Conservation (phyloP, 768 basidiomycete genomes). For the Hydnomerulius pinastri region DNA sequence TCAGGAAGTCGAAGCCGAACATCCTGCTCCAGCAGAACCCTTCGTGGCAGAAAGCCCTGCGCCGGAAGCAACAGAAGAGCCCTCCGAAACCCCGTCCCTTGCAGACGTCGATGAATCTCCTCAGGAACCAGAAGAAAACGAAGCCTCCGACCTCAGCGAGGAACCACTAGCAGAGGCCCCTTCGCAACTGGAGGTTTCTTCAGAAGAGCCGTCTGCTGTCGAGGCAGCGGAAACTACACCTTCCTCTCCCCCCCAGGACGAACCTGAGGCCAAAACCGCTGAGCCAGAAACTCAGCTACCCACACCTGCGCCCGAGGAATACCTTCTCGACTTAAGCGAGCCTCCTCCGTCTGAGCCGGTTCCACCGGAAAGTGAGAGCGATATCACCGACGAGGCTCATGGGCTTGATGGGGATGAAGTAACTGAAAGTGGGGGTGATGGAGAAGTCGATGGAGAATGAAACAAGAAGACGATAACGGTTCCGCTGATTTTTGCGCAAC, state of each 20-base stretch:
- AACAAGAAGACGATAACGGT: slow-evolving; percentile 12
- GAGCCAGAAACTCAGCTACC: slow-evolving; percentile 12
- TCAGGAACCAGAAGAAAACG: slow-evolving; percentile 8
- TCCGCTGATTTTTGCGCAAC: slow-evolving; percentile 15
- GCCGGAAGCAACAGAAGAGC: slow-evolving; percentile 1
- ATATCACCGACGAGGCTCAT: slow-evolving; percentile 35
- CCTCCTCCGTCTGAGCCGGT: slow-evolving; percentile 34
- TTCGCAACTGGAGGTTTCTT: slow-evolving; percentile 3
- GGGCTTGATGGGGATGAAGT: slow-evolving; percentile 22
- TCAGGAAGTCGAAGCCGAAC: slow-evolving; percentile 13
- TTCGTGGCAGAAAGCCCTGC: slow-evolving; percentile 3
- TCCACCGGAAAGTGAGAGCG: slow-evolving; percentile 35
- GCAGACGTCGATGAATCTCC: slow-evolving; percentile 6
- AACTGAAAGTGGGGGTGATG: slow-evolving; percentile 15
- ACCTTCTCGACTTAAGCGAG: slow-evolving; percentile 27
- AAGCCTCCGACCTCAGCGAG: slow-evolving; percentile 1
- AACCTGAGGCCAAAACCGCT: not conserved
- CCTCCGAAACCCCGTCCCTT: not conserved
- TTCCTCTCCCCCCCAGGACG: slow-evolving; percentile 2
- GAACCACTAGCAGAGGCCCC: slow-evolving; percentile 6
- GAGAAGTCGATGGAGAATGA: slow-evolving; percentile 10
- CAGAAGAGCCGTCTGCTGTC: not conserved
- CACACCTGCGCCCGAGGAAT: slow-evolving; percentile 3
- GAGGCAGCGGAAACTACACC: slow-evolving; percentile 8
- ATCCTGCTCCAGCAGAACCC: not conserved